Evolutionary conservation across 83 land plant genomes (phyloP), one percentile per base, ranked within the genome.

Genomic region (Larix sibirica): DNA sequence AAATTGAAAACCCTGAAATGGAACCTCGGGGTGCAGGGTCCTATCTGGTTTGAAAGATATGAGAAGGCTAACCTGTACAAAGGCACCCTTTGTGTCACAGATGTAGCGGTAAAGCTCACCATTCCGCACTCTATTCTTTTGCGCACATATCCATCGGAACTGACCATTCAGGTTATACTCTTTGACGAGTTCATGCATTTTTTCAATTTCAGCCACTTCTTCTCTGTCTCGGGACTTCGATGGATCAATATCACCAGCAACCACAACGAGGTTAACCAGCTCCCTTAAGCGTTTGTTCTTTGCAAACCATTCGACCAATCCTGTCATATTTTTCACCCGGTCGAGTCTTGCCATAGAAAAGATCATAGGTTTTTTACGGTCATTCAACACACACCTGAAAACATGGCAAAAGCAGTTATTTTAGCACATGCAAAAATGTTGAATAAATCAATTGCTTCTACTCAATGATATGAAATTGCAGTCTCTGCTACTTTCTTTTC

Each of bases 281-380:
- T 88, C 86, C 59, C 89, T 83, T 26, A 93, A 77, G 20, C 76
- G 23, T 17, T 28, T 21, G 80, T 84, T 89, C 85, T 86, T 90
- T 42, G 84, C 94, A 84, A 77, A 93, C 86, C 82, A 83, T 77
- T 89, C 90, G 24, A 93, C 94, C 31, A 93, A 82, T 1, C 95
- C 95, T 2, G 95, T 91, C 65, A 93, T 83, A 81, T 93, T 93
- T 82, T 93, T 93, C 79, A 93, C 92, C 21, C 95, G 84, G 75
- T 93, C 94, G 12, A 93, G 89, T 38, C 95, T 87, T 18, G 95
- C 95, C 95, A 93, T 93, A n/a, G 94, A 87, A 80, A 93, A 93
- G 18, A 93, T 84, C 13, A 93, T 91, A 5, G 95, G 95, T 84
- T 93, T 93, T 1, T 68, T 73, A 54, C 67, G 77, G 42, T 86